phyloP scores from a whole-genome alignment of 306 rosid genomes.

The Urtica urens region DNA sequence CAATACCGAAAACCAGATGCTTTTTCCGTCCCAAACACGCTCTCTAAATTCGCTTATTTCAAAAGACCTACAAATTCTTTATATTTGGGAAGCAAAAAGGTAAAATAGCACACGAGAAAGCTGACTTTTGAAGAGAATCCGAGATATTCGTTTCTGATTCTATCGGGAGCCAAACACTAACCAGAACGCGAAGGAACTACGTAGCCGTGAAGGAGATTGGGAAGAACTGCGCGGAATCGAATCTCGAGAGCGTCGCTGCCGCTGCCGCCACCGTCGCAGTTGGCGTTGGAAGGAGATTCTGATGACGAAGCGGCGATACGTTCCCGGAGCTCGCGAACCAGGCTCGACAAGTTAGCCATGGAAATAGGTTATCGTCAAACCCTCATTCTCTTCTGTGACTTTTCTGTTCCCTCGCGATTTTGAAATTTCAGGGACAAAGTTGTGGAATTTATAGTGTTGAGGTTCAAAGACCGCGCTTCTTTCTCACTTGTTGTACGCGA shows the following conservation, averaged over 20 bases:
- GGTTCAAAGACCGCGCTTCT: slow-evolving; percentile 5
- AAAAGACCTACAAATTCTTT: too few relatives aligned
- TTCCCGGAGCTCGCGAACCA: slow-evolving; percentile 73
- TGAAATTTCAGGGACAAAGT: slow-evolving; percentile 8
- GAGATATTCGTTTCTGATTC: neutral
- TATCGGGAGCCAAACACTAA: slow-evolving; percentile 12
- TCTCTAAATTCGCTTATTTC: too few relatives aligned
- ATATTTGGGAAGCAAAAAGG: too few relatives aligned
- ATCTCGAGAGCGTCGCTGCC: slow-evolving; percentile 52
- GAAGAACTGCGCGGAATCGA: slow-evolving; percentile 78
- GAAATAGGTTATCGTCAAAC: slow-evolving; percentile 11
- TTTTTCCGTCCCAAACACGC: too few relatives aligned
- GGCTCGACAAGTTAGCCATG: slow-evolving; percentile 56
- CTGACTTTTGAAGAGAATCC: neutral
- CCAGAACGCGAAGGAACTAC: slow-evolving; percentile 68
- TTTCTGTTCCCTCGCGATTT: slow-evolving; percentile 25
- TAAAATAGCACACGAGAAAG: too few relatives aligned
- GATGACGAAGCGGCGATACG: slow-evolving; percentile 66
- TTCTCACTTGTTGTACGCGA: neutral
- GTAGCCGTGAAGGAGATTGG: slow-evolving; percentile 54
- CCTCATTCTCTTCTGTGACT: neutral
- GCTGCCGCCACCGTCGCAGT: slow-evolving; percentile 37
- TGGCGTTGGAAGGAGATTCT: slow-evolving; percentile 25
- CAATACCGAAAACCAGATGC: too few relatives aligned
- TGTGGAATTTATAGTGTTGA: neutral